These are phyloP conservation scores for Ambrosiella xylebori DNA, from an alignment of 2,329 filamentous ascomycete genomes.

Conservation along the genomic window DNA sequence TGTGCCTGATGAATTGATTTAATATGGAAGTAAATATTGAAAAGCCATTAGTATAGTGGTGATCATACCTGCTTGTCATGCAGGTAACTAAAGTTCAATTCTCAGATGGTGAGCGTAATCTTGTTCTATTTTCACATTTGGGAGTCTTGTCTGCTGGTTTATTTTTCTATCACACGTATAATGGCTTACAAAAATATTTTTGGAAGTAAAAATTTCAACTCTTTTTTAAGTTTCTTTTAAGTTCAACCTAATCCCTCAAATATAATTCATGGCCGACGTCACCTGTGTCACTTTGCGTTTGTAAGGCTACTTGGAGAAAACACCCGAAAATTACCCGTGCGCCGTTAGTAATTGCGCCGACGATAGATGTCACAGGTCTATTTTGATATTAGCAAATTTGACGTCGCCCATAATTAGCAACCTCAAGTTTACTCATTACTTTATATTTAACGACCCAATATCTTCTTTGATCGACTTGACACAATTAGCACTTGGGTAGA, in stretches of 20 bases:
- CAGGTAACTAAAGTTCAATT: not conserved
- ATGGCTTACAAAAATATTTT: too few species aligned
- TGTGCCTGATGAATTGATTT: too few species aligned
- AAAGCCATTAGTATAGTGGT: slow-evolving; percentile 3
- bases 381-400: not conserved
- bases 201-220: too few species aligned
- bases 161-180: not conserved
- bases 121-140: not conserved
- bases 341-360: not conserved
- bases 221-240: too few species aligned
- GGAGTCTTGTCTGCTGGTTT: not conserved
- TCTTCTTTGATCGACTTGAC: too few species aligned
- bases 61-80: slow-evolving; percentile 1
- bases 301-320: not conserved
- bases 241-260: too few species aligned
- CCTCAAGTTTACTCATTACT: not conserved
- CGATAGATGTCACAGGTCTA: not conserved
- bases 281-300: too few species aligned
- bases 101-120: not conserved
- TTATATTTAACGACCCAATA: not conserved
- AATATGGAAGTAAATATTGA: not conserved
- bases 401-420: not conserved
- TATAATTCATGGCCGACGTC: too few species aligned
- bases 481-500: not conserved
- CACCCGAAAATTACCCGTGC: not conserved